Evolutionary conservation across 1,284 basidiomycete species (phyloP), one percentile per base, ranked within the genome.

Genomic region (Apiotrichum brassicae): DNA sequence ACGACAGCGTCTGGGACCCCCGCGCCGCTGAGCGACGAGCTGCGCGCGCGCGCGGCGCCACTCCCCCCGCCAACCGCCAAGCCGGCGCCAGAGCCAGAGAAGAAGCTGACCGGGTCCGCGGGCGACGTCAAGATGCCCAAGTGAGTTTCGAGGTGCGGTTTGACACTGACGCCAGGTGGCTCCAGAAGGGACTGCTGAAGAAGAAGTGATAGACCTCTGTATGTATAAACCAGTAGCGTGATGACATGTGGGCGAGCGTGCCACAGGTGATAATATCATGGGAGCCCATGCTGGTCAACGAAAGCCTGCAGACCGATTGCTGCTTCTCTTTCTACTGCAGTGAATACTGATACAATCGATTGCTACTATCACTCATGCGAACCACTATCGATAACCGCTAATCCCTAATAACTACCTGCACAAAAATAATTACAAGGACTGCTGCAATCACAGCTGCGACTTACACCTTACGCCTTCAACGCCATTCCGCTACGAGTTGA

Each of bases 401-500:
- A n/a, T n/a, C n/a, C n/a, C n/a, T n/a, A n/a, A n/a, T n/a, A n/a
- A n/a, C n/a, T n/a, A n/a, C n/a, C n/a, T n/a, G n/a, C n/a, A n/a
- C n/a, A n/a, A n/a, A n/a, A n/a, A n/a, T n/a, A n/a, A n/a, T n/a
- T n/a, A n/a, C n/a, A n/a, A n/a, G n/a, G n/a, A n/a, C n/a, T n/a
- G n/a, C n/a, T n/a, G n/a, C n/a, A n/a, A n/a, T n/a, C n/a, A n/a
- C n/a, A n/a, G n/a, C n/a, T n/a, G n/a, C n/a, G n/a, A n/a, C n/a
- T n/a, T n/a, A n/a, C n/a, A n/a, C n/a, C n/a, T n/a, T n/a, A n/a
- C n/a, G n/a, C n/a, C n/a, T n/a, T n/a, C n/a, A n/a, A n/a, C n/a
- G n/a, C n/a, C n/a, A n/a, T n/a, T n/a, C n/a, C n/a, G n/a, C 20
- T 35, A 74, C 40, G 71, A 70, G 72, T 98, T 98, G 78, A 98